A percentile compares a stretch with the other conserved stretches of the same genome.
Conservation (phyloP, 208 protist species). For the Leptomonas pyrrhocoris region DNA sequence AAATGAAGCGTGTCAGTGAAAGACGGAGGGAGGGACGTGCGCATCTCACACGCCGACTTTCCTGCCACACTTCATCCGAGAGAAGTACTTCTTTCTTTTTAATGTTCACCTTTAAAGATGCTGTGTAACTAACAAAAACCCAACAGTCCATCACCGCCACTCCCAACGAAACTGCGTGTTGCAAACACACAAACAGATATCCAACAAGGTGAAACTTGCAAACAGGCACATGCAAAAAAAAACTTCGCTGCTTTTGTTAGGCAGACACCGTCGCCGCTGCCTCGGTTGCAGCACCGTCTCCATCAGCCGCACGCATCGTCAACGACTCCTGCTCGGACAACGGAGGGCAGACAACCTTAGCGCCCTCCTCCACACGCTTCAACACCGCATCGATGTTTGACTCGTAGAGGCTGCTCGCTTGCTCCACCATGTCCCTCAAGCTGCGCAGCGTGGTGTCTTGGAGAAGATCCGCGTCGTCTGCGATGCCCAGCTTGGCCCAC, state of each 20-base stretch:
- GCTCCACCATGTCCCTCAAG: slow-evolving; percentile 63
- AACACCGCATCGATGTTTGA: slow-evolving; percentile 56
- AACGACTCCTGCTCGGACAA: slow-evolving; percentile 60
- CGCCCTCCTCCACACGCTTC: slow-evolving; percentile 73
- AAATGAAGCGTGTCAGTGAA: no score
- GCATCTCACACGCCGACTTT: no score
- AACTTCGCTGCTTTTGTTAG: not conserved
- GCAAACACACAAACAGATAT: no score
- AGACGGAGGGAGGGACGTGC: no score
- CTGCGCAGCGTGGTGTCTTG: slow-evolving; percentile 63
- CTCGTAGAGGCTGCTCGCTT: slow-evolving; percentile 66
- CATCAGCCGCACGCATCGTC: slow-evolving; percentile 16
- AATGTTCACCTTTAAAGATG: not conserved
- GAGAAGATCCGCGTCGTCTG: slow-evolving; percentile 58
- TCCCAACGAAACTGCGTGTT: not conserved
- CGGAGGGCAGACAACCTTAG: slow-evolving; percentile 53
- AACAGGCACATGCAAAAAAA: not conserved
- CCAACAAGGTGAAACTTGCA: no score
- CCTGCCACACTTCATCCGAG: no score
- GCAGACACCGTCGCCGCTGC: not conserved
- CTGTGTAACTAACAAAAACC: slow-evolving; percentile 13
- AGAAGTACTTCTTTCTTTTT: no score
- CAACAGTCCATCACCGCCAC: not conserved
- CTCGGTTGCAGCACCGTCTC: slow-evolving; percentile 13
- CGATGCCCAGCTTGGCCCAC: slow-evolving; percentile 67